Evolutionary conservation across 2,329 filamentous ascomycete genomes (phyloP), one percentile per base, ranked within the genome.

Genomic region (Pestalotiopsis sp.): DNA sequence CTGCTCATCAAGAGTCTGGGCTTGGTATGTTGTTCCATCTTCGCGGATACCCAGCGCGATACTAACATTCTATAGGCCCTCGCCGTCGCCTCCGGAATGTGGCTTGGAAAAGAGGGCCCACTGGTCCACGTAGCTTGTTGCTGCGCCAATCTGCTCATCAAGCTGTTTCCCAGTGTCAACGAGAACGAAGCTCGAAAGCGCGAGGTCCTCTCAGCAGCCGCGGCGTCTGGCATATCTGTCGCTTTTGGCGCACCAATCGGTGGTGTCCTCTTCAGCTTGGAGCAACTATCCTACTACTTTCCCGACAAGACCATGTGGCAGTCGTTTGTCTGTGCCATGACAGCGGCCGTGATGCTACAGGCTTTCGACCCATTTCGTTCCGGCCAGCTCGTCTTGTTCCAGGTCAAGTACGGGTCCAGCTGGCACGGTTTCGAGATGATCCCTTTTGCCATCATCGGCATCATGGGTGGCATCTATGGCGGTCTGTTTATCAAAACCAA

Each of bases 271-370:
- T 98, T 98, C 84, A 97, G 93, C 80, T 88, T 98, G n/a, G 95
- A 97, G 88, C 94, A 97, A 87, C 85, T 98, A 2, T 97, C 94
- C 0, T 98, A 98, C 79, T 98, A 98, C 80, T 98, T 98, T 74
- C 95, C 96, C 0, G 95, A 98, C 81, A 98, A 98, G 81, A 98
- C 96, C 11, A 98, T 99, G 96, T 99, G 96, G 96, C 96, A 98
- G 79, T 97, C 94, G 76, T 99, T 99, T 77, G 96, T 99, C 56
- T 98, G 96, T 76, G 96, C 96, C 78, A 98, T 98, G 95, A 93
- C 97, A n/a, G 96, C 95, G 17, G 95, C 96, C 20, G 93, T 98
- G 49, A 94, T 94, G 14, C 85, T 99, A 4, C 95, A 98, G 80
- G 93, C 93, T 4, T 88, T 97, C 70, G 96, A 99, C 78, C 96